Base-by-base conservation (phyloP, 2,329 filamentous ascomycete genomes). In the Diaporthe vaccinii region DNA sequence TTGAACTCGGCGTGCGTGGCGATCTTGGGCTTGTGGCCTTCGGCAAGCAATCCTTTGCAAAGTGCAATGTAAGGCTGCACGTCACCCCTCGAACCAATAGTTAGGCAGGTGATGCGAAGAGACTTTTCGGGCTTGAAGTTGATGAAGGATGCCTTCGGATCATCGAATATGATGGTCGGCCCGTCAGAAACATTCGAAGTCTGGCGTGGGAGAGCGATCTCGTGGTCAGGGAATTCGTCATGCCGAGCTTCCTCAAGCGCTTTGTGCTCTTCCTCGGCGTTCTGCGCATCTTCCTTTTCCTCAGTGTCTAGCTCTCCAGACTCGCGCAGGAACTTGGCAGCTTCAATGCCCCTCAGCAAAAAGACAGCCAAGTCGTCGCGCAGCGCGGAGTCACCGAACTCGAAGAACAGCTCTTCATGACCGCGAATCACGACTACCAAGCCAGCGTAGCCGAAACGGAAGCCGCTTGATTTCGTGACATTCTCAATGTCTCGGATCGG, bases 61-160 rank as follows among this genome's bases (percentile, higher is more conserved):
- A 99, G 87, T 0, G 97, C 95, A 82, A 99, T 98, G 82, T 98
- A 99, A 0, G 97, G 97, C 82, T 99, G 97, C 5, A 99, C 96
- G 82, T 99, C 97, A 34, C 97, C 97, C 75, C 97, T 91, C 17
- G 96, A 98, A 22, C 97, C 97, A 77, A 99, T 99, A 0, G 97
- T 99, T 51, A 99, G 87, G 82, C 97, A 99, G 1, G 96, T 98
- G 76, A 99, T 94, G 28, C 89, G 92, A 82, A 99, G 86, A 2
- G 96, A 88, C 79, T 94, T 89, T 2, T 91, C 85, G 0, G 97
- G 96, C 84, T 98, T 98, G 85, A 98, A 98, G 78, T 97, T 95
- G 77, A 98, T 89, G 75, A 98, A 93, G 0, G 96, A 98, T 6
- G 95, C 94, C 78, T 93, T 92, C 12, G 94, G 92, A 80, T 98